phyloP scores from a whole-genome alignment of 2,329 filamentous ascomycete species.

The Hypomyces rosellus region DNA sequence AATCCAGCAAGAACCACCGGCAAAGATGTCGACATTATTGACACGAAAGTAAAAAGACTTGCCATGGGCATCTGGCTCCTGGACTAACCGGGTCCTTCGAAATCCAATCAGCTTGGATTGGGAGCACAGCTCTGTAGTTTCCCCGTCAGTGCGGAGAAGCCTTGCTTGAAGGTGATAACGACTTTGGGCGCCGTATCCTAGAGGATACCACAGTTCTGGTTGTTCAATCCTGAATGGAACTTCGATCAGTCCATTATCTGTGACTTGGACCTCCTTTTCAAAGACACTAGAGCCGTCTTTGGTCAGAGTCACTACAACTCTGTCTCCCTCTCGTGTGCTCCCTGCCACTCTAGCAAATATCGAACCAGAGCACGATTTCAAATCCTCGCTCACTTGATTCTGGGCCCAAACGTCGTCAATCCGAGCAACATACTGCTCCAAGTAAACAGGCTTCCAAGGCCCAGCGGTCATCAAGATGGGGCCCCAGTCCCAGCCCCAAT shows the following conservation, averaged over 20 bases:
- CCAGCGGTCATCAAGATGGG: conserved; percentile 56
- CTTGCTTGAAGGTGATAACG: conserved; percentile 6
- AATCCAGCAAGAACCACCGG: conserved; percentile 73
- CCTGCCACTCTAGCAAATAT: conserved; percentile 33
- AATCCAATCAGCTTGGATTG: conserved; percentile 54
- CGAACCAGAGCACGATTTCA: conserved; percentile 31
- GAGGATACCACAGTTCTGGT: conserved; percentile 27
- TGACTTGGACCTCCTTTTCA: conserved; percentile 8
- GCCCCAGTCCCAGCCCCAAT: conserved; percentile 70
- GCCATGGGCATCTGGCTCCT: conserved; percentile 52
- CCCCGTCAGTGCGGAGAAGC: not conserved
- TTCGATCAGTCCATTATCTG: not conserved
- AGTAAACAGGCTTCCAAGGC: conserved; percentile 58
- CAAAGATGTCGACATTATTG: conserved; percentile 67
- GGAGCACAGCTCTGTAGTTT: not conserved
- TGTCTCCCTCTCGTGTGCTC: conserved; percentile 18
- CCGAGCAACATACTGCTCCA: conserved; percentile 56
- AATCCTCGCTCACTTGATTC: conserved; percentile 28
- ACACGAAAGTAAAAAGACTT: conserved; percentile 69
- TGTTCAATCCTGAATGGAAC: conserved; percentile 26
- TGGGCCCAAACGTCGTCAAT: conserved; percentile 52
- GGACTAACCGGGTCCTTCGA: conserved; percentile 51
- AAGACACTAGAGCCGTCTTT: conserved; percentile 14
- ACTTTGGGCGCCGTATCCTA: conserved; percentile 12
- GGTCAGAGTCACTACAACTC: conserved; percentile 22